These are phyloP conservation scores for Leucaena leucocephala DNA, from an alignment of 306 rosid species.

Conservation along the genomic window DNA sequence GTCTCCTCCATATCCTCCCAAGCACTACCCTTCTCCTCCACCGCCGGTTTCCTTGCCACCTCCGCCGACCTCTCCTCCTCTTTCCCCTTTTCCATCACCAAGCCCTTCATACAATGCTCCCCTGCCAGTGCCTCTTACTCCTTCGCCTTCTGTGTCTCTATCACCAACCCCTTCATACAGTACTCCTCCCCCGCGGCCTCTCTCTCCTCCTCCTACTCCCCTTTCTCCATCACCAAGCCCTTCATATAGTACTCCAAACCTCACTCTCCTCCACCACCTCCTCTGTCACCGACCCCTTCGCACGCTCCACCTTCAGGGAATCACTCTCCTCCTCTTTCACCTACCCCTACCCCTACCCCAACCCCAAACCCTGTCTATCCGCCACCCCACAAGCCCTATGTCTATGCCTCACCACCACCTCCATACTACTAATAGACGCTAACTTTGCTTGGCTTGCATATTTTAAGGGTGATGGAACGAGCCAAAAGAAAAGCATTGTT, in stretches of 20 bases:
- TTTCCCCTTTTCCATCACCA: not conserved
- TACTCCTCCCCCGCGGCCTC: too few species aligned
- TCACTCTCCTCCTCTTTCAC: too few species aligned
- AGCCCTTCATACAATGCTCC: not conserved
- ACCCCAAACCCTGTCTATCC: not conserved
- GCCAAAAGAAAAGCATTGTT: too few species aligned
- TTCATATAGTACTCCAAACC: not conserved
- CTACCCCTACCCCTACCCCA: too few species aligned
- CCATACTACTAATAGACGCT: not conserved
- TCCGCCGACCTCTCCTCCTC: not conserved
- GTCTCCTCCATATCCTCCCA: too few species aligned
- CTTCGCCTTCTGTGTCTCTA: too few species aligned
- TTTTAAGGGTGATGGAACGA: not conserved
- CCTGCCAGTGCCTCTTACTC: too few species aligned
- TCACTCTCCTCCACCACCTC: not conserved
- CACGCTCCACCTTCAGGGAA: too few species aligned
- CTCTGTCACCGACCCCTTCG: not conserved
- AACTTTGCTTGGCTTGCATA: not conserved
- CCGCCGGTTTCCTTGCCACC: too few species aligned
- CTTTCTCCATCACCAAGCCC: not conserved
- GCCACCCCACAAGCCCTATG: not conserved
- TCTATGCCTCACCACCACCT: not conserved
- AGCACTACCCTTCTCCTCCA: too few species aligned
- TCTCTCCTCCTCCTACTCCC: too few species aligned
- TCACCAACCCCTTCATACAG: too few species aligned